Evolutionary conservation across 345 rosid genomes (phyloP).

Genomic region (Aegle marmelos): DNA sequence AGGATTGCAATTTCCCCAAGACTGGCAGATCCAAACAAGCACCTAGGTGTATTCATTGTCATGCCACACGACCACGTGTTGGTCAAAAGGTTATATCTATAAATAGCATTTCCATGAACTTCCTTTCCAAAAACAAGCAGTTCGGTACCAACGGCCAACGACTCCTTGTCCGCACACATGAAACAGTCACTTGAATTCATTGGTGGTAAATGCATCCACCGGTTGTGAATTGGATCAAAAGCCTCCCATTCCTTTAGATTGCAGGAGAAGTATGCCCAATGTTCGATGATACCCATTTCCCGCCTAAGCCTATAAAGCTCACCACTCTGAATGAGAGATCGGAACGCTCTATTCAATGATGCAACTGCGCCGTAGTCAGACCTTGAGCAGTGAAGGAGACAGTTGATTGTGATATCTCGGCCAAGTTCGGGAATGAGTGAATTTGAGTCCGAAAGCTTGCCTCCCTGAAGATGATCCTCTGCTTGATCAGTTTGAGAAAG

Average conservation of each 20-base stretch:
- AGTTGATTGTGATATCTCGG: conserved; percentile 55
- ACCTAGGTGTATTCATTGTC: conserved; percentile 58
- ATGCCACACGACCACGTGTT: conserved; percentile 51
- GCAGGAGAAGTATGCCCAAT: conserved; percentile 86
- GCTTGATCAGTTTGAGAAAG: conserved; percentile 5
- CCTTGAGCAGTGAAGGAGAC: conserved; percentile 65
- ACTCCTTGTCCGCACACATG: conserved; percentile 57
- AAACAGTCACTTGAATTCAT: conserved; percentile 55
- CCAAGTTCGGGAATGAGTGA: conserved; percentile 57
- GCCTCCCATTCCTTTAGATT: conserved; percentile 72
- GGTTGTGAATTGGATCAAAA: conserved; percentile 54
- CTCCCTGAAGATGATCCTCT: conserved; percentile 14
- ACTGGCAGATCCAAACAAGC: conserved; percentile 77
- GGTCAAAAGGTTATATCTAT: conserved; percentile 49
- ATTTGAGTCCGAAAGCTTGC: conserved; percentile 36
- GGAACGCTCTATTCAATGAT: conserved; percentile 37
- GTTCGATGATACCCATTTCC: conserved; percentile 46
- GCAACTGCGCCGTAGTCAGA: conserved; percentile 51
- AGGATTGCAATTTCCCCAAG: conserved; percentile 60
- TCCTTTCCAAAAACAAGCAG: conserved; percentile 68
- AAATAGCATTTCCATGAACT: conserved; percentile 33
- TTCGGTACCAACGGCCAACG: conserved; percentile 61
- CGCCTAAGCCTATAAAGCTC: conserved; percentile 53
- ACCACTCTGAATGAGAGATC: conserved; percentile 39
- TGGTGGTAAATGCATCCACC: conserved; percentile 71